Evolutionary conservation across 805 yeast genomes (phyloP), one percentile per base, ranked within the genome.

Genomic region (Pichia deserticola): DNA sequence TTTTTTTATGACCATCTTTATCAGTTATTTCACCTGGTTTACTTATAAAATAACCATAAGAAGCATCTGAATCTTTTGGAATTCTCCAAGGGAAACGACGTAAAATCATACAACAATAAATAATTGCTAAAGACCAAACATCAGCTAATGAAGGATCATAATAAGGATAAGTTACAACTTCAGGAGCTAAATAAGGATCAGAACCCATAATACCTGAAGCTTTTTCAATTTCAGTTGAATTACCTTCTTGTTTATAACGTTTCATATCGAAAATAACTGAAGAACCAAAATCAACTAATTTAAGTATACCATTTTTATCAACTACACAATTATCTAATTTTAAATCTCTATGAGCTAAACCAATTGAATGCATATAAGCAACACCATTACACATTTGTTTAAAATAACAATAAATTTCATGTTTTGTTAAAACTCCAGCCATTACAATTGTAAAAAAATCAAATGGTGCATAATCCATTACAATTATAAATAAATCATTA

Each of bases 171-270:
- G 69, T 62, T 49, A 92, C 74, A 40, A 92, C 90, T 65, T 92
- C 99, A 0, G 98, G 98, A 0, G 97, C 93, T 53, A 92, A 70
- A 62, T 92, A 92, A 3, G 99, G 98, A 66, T 92, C 99, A 2
- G 95, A 86, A 13, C 99, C 99, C 11, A 92, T 95, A 27, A 92
- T 78, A 13, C 98, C 98, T 40, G 78, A 75, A 0, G 96, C 89
- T 51, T 75, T 71, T 15, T 85, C 79, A 27, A 80, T 75, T 2
- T 47, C 45, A 6, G 36, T 34, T 5, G 50, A 37, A 29, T 44
- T 8, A 5, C 45, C 48, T 11, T 42, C 43, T 12, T 45, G 13
- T 8, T 35, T 34, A 36, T 40, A 51, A 34, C 39, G 42, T 30
- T 49, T 33, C 7, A 15, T 44, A 44, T 82, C 76, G 70, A 88